Conservation (phyloP, 176 grass and related monocot species). For the Oryza officinalis region DNA sequence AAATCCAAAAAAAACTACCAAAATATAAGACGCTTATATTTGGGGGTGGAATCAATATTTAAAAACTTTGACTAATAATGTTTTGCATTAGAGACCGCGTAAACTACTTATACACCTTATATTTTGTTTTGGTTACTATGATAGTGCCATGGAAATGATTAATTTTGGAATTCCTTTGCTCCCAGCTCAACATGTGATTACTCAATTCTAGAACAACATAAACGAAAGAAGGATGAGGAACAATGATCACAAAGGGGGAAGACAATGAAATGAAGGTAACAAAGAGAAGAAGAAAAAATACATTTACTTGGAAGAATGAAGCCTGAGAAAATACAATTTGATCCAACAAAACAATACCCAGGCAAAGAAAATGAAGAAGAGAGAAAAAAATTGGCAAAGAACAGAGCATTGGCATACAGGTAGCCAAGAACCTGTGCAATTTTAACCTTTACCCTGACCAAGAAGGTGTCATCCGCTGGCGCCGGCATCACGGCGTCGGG, state of each 20-base stretch:
- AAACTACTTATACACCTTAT: too few species aligned
- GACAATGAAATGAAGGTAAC: not conserved
- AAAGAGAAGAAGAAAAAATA: slow-evolving; percentile 36
- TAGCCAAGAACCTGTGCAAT: slow-evolving; percentile 45
- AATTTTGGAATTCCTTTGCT: slow-evolving; percentile 3
- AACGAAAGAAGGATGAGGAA: not conserved
- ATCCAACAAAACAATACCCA: slow-evolving; percentile 49
- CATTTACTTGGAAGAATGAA: slow-evolving; percentile 74
- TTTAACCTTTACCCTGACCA: slow-evolving; percentile 24
- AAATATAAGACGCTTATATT: too few species aligned
- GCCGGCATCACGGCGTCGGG: slow-evolving; percentile 50
- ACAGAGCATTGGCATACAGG: slow-evolving; percentile 28
- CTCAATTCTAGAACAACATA: not conserved
- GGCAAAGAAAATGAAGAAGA: not conserved
- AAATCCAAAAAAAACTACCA: too few species aligned
- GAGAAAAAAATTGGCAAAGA: not conserved
- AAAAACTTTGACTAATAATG: too few species aligned
- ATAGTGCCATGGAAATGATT: slow-evolving; percentile 11
- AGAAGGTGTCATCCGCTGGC: not conserved
- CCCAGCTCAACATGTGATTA: not conserved
- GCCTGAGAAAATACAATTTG: slow-evolving; percentile 37
- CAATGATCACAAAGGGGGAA: not conserved
- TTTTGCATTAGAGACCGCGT: too few species aligned
- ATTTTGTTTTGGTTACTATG: too few species aligned
- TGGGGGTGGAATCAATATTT: too few species aligned